Evolutionary conservation across 1,284 basidiomycete species (phyloP), one percentile per base, ranked within the genome.

Genomic region (Moniliella sp.): DNA sequence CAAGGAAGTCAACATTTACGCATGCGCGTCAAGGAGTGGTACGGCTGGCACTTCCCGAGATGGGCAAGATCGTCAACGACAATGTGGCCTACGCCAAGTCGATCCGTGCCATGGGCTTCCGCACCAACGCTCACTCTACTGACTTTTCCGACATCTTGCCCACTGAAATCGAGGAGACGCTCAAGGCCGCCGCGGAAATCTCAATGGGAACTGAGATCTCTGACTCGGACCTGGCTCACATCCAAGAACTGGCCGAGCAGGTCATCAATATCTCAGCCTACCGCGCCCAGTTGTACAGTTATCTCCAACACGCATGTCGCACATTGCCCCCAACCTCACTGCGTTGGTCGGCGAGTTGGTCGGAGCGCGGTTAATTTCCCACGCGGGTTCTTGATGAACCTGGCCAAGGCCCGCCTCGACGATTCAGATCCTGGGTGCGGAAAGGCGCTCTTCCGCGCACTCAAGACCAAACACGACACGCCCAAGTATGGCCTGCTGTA

Each of bases 21-120:
- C 15, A 97, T 97, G 88, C 78, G 88, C 33, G 76, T 93, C 33
- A 71, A 88, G 48, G 88, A 97, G 63, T 97, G 91, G 91, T 97
- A 97, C 64, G 88, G 91, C n/a, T 97, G 91, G 69, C 91, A 97
- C 64, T 99, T 93, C 69, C 88, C 31, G 91, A 99, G 66, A 77
- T 97, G 44, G 74, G 91, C 66, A 78, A 73, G 53, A 69, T 97
- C 51, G 83, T 94, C 1, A 74, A 84, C 38, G 91, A 97, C 65
- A 91, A 91, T 62, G 76, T 88, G 62, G 76, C 79, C 56, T 99
- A 94, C 62, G 80, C 75, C 8, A 74, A 78, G 48, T 76, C 84
- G 58, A 83, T 97, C 48, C 82, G 83, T 19, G 75, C 86, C 65
- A 68, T 99, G 40, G 58, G 58, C 15, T 52, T 59, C 44, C 79